Base-by-base conservation (phyloP, 352 stramenopile species). In the Globisporangium perplexum region DNA sequence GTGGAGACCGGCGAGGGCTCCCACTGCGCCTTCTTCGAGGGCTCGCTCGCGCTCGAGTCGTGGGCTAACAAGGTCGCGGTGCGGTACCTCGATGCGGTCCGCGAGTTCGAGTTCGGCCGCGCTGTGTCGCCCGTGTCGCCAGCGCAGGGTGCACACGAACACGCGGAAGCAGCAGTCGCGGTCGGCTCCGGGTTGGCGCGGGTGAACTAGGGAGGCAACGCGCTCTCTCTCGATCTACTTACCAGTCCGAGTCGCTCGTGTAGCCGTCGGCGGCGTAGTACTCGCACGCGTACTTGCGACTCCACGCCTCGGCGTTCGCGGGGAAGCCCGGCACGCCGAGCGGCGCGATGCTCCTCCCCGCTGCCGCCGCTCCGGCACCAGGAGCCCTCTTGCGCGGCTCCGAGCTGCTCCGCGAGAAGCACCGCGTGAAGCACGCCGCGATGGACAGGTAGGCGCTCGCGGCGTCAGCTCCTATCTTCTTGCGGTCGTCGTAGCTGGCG, bases 21-120 rank as follows among this genome's bases (percentile, higher is more conserved):
- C 43, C 82, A 92, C 47, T 93, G 83, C 33, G 83, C 76, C 48
- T 93, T 90, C 62, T 93, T 65, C 60, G 74, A 93, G 53, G 77
- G 77, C 17, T 63, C 69, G 43, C 38, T 83, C 18, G 31, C 65
- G 20, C 72, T 88, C 53, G 83, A 86, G 49, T 86, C 79, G 0
- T 93, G 80, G 77, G 79, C 76, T 17, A 58, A 88, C 51, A 59
- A 63, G 36, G 71, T 64, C 17, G 72, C 76, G 4, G 74, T 93
- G 61, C 62, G 64, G 26, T 93, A 93, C 50, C 65, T 93, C 10
- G 59, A 82, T n/a, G 56, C 56, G 11, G 63, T 89, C 15, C 76
- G 76, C 12, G 76, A 72, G 54, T 90, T 69, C 33, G 47, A 61
- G 30, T 23, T 26, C 41, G 41, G 41, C 5, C 36, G 15, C n/a